Evolutionary conservation across 148 eudicot genomes (phyloP).

Genomic region (Gaultheria prostrata): DNA sequence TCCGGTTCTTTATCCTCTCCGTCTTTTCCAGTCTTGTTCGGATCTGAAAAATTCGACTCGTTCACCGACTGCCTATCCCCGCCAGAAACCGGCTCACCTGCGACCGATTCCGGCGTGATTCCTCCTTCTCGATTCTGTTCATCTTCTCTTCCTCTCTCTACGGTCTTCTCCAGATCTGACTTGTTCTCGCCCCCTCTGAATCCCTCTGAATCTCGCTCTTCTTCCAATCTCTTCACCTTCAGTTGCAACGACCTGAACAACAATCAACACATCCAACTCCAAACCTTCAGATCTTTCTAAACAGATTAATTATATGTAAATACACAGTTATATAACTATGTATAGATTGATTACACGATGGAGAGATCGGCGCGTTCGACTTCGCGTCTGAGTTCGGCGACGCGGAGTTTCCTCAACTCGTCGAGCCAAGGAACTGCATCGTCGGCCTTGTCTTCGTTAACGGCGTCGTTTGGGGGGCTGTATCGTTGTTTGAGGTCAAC

Average conservation of each 20-base stretch:
- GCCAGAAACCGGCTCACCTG: slow-evolving; percentile 12
- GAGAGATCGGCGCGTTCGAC: slow-evolving; percentile 58
- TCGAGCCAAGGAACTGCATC: slow-evolving; percentile 44
- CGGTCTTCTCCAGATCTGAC: slow-evolving; percentile 25
- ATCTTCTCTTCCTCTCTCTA: slow-evolving; percentile 12
- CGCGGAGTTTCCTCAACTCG: slow-evolving; percentile 47
- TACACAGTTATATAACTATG: neutral
- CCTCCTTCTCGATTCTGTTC: slow-evolving; percentile 19
- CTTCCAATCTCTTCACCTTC: slow-evolving; percentile 62
- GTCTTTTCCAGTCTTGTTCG: slow-evolving; percentile 7
- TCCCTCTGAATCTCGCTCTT: slow-evolving; percentile 52
- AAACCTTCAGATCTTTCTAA: neutral
- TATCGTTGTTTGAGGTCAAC: slow-evolving; percentile 54
- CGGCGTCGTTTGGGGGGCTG: slow-evolving; percentile 14
- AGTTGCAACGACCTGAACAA: slow-evolving; percentile 54
- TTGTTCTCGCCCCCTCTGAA: slow-evolving; percentile 9
- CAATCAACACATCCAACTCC: slow-evolving; percentile 15
- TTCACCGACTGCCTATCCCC: slow-evolving; percentile 26
- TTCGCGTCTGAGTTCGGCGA: slow-evolving; percentile 51
- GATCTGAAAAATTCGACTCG: slow-evolving; percentile 33
- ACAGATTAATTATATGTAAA: neutral
- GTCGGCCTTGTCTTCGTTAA: neutral
- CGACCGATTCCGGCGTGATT: slow-evolving; percentile 13
- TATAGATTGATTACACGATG: slow-evolving; percentile 41
- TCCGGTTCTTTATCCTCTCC: neutral